A percentile compares a stretch with the other conserved stretches of the same genome.
These are phyloP conservation scores for Pleurotus tuber-regium DNA, from an alignment of 768 basidiomycete species.

Conservation along the genomic window DNA sequence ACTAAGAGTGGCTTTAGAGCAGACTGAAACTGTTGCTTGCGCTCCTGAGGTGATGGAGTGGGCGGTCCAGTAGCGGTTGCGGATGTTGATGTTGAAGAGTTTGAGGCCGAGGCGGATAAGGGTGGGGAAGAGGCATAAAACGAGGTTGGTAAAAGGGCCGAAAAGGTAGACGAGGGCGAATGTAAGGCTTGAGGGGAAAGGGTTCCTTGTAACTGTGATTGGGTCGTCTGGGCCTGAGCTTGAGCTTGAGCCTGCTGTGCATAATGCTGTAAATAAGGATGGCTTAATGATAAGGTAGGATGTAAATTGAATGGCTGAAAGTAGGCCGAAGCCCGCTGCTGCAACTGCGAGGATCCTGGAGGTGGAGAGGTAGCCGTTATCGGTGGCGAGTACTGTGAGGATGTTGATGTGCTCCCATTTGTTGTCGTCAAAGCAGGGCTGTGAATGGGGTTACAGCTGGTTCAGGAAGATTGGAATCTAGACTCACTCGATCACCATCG, in stretches of 20 bases:
- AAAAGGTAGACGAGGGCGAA: conserved; percentile 47
- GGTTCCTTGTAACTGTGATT: conserved; percentile 51
- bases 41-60: conserved; percentile 47
- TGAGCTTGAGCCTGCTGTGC: conserved; percentile 31
- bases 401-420: conserved; percentile 44
- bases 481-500: conserved; percentile 73
- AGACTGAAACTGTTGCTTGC: conserved; percentile 50
- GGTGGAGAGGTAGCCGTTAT: conserved; percentile 30
- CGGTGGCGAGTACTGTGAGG: conserved; percentile 42
- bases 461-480: conserved; percentile 11
- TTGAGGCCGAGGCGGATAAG: background rate
- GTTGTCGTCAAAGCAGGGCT: conserved; percentile 63
- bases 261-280: conserved; percentile 28
- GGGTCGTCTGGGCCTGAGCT: too few species aligned
- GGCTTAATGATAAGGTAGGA: conserved; percentile 38
- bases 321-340: conserved; percentile 16
- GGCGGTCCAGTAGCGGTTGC: conserved; percentile 17
- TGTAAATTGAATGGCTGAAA: conserved; percentile 19
- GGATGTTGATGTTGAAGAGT: conserved; percentile 11
- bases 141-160: conserved; percentile 26
- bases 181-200: conserved; percentile 72
- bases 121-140: conserved; percentile 26
- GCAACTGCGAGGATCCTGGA: conserved; percentile 36
- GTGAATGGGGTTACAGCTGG: conserved; percentile 14
- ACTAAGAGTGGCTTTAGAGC: conserved; percentile 57